Base-by-base conservation (phyloP, 2,329 filamentous ascomycete species). In the Colletotrichum graminicola region DNA sequence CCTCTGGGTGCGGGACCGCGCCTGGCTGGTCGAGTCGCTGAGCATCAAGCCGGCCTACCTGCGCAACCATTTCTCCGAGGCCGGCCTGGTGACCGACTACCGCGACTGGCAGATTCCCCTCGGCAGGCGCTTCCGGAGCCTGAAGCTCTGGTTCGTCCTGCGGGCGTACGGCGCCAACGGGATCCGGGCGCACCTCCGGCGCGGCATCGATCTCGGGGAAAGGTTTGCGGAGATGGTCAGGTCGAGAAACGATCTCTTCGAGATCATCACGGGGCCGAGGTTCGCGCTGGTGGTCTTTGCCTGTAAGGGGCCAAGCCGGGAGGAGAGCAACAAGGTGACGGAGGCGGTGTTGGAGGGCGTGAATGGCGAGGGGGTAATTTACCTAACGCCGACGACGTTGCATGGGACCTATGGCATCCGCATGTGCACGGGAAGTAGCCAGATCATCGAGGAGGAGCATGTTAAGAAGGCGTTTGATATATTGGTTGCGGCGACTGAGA, bases 101-200 rank as follows among this genome's bases (percentile, higher is more conserved):
- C 90, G 95, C 57, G 95, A 98, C 85, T 98, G 95, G 95, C 94
- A 97, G 83, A 97, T 98, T 77, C 94, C 95, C 0, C 90, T 98
- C 0, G 95, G 95, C 11, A 87, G 95, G 3, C 88, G 95, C 21
- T 98, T 98, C 87, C 89, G 95, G 72, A 90, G 92, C 3, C 83
- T 98, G 69, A 98, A 98, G 84, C 91, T 97, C 74, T 98, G 95
- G 95, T 98, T 98, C 79, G 94, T 98, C 10, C 84, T 98, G 76
- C 87, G 95, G 55, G 91, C 88, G 54, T 97, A 94, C 78, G 95
- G 95, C 59, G 83, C 97, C 62, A 85, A 86, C 39, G 95, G 95
- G 0, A 82, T 98, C 77, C 91, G 90, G 75, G 86, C 83, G 5
- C 93, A 97, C 76, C 90, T 98, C 73, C 85, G 90, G 43, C 88